Percentiles rank a stretch among this genome's conserved stretches.
Conservation (phyloP, 2,329 filamentous ascomycete genomes). For the Pseudogymnoascus sp. region DNA sequence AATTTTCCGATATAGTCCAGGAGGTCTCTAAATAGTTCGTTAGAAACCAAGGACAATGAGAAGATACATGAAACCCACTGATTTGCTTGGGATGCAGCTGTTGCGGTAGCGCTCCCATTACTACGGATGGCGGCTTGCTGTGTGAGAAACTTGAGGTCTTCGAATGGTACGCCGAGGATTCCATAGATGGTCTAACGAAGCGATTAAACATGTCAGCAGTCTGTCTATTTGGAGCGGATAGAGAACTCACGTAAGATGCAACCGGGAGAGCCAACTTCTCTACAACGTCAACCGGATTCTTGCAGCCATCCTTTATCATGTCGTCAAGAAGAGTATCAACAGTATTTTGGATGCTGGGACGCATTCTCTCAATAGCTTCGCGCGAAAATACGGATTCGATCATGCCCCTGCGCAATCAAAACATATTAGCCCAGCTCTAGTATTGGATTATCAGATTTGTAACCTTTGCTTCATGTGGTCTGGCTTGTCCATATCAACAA, state of each 20-base stretch:
- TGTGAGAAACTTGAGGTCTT: conserved; percentile 39
- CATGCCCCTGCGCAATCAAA: conserved; percentile 32
- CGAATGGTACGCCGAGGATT: conserved; percentile 41
- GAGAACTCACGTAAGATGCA: conserved; percentile 35
- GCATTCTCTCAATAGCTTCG: conserved; percentile 32
- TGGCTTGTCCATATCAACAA: conserved; percentile 44
- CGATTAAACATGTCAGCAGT: background rate
- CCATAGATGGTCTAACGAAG: conserved; percentile 39
- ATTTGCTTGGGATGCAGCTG: conserved; percentile 39
- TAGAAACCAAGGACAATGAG: background rate
- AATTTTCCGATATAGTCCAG: conserved; percentile 38
- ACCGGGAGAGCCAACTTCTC: conserved; percentile 40
- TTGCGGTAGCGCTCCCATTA: conserved; percentile 40
- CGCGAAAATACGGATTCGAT: conserved; percentile 37
- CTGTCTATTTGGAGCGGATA: background rate
- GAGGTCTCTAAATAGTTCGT: conserved; percentile 29
- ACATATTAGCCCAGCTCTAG: background rate
- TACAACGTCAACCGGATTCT: conserved; percentile 37
- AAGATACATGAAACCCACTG: conserved; percentile 24
- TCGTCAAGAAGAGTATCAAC: conserved; percentile 36
- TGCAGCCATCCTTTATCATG: conserved; percentile 32
- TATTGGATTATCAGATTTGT: background rate
- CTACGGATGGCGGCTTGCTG: conserved; percentile 39
- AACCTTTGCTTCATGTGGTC: conserved; percentile 39
- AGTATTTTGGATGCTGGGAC: conserved; percentile 40